Base-by-base conservation (phyloP, 352 stramenopile species). In the Phytophthora pisi region DNA sequence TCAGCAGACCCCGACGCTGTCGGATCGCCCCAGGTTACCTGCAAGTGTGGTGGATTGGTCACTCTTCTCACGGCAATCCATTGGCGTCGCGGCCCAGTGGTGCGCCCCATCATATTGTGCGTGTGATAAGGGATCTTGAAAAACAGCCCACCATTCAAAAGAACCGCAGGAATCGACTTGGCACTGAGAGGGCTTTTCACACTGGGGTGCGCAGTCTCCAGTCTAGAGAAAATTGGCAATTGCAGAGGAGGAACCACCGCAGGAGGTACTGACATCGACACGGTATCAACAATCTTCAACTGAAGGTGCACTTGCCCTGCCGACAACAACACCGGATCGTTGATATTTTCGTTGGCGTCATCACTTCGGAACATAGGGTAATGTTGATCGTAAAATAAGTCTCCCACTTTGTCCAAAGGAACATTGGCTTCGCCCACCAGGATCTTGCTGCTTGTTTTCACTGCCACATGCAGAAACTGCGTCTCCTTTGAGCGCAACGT, bases 91-190 rank as follows among this genome's bases (percentile, higher is more conserved):
- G 80, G 70, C 18, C 49, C 68, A 34, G 71, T 52, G 1, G 65
- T 51, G 26, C 66, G 71, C 6, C 68, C 77, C 7, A 85, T 66
- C 15, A 90, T 51, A 34, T 71, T 79, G 38, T 79, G 79, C 0
- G 68, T 77, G 58, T 95, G 86, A 36, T 86, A 96, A 11, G 88
- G 85, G 1, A 95, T 77, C 62, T 96, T 96, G 63, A 84, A 93
- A 57, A 95, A 82, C 31, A 95, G 56, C 6, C 77, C 70, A 6
- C 88, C 88, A 58, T 85, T 84, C 23, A 65, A 56, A 16, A 96
- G 73, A 46, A 69, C 69, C 0, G 75, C 15, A 31, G 82, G 82
- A 45, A 92, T 78, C 40, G 34, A 51, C 38, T 65, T 72, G 50
- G 23, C n/a, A 50, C 47, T 67, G 3, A 55, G 23, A 5, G 60